phyloP scores from a whole-genome alignment of 164 flowering plant genomes.

The Platanus orientalis region DNA sequence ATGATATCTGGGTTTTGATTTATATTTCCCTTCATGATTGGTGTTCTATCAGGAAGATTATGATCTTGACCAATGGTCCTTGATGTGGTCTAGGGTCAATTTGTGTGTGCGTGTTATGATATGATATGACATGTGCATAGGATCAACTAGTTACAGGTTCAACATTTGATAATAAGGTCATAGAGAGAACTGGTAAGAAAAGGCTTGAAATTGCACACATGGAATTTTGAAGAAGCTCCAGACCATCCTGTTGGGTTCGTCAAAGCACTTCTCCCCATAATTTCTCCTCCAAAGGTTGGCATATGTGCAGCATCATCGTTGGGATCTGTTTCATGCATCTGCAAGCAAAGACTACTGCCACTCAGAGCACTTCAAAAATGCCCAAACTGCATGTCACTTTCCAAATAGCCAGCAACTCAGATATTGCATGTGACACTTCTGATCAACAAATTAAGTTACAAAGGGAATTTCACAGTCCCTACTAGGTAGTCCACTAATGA shows the following conservation, averaged over 20 bases:
- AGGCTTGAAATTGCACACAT: conserved; percentile 17
- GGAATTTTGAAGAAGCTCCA: conserved; percentile 20
- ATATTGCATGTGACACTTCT: conserved; percentile 2
- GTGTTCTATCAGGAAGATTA: too few species aligned
- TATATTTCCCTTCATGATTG: too few species aligned
- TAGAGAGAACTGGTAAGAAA: conserved; percentile 4
- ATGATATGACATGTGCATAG: conserved; percentile 2
- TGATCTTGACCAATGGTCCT: too few species aligned
- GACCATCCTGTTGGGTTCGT: conserved; percentile 18
- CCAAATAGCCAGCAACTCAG: conserved; percentile 6
- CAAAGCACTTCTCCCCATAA: conserved; percentile 9
- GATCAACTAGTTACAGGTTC: not conserved
- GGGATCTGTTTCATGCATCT: conserved; percentile 15
- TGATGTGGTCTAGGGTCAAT: too few species aligned
- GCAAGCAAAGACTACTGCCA: conserved; percentile 9
- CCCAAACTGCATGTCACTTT: not conserved
- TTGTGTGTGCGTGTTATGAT: not conserved
- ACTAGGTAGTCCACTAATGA: too few species aligned
- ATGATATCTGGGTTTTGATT: too few species aligned
- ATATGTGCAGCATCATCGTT: conserved; percentile 6
- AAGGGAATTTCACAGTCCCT: too few species aligned
- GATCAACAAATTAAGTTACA: too few species aligned
- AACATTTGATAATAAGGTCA: not conserved
- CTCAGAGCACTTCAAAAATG: conserved; percentile 9
- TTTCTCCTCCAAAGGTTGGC: conserved; percentile 15